Evolutionary conservation across 1,284 basidiomycete species (phyloP), one percentile per base, ranked within the genome.

Genomic region (Cerioporus squamosus): DNA sequence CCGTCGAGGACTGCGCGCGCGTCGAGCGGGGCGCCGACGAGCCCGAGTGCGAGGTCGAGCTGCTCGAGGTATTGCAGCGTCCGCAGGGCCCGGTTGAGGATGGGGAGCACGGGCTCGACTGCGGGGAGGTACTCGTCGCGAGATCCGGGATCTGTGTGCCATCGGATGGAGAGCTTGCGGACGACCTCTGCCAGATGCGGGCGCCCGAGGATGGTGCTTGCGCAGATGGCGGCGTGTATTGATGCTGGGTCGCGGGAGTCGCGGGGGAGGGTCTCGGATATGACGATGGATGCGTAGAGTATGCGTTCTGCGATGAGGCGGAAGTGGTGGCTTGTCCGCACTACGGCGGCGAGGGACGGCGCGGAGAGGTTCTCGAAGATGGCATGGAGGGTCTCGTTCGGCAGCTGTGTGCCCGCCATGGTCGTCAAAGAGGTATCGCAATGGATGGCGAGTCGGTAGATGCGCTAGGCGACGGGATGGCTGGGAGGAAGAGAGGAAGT

Each of bases 381-480:
- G 55, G 77, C 70, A 44, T 68, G 66, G 57, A 87, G 79, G n/a
- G 79, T 82, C 68, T 87, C 86, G 70, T 83, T 87, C 4, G 86
- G 86, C 14, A 87, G 74, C 33, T 59, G 54, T 20, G 59, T 51
- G 52, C 26, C 51, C 26, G 62, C 44, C 69, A 71, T 70, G 55
- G 24, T 31, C 20, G 40, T n/a, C 38, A 2, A 20, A 22, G 23
- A 2, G 18, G 29, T 24, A 45, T 29, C 23, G 44, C 49, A 46
- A 18, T 3, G 40, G 52, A 38, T 44, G 53, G 43, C 23, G 45
- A 20, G 50, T 31, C 47, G 17, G 40, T 14, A 44, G 33, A 18
- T 29, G 36, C 24, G 44, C 38, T 29, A 26, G 45, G 17, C 44
- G 49, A 23, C 7, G 38, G 20, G 20, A 5, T 14, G 26, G 44